Evolutionary conservation across 2,329 filamentous ascomycete species (phyloP), one percentile per base, ranked within the genome.

Genomic region (Calycina marina): DNA sequence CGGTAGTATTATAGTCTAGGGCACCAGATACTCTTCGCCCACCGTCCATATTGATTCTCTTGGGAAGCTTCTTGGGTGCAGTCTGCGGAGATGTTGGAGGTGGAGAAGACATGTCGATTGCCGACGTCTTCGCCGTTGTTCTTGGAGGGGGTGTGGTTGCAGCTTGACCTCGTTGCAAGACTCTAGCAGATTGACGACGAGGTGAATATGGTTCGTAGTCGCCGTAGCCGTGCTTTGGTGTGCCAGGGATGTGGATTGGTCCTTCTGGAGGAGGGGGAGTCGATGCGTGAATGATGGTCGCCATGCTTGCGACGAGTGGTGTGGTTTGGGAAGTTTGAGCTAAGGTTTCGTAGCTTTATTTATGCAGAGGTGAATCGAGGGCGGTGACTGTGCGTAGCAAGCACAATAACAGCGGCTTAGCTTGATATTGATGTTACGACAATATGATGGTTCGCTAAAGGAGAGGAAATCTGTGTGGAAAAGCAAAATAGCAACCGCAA

Each of bases 141-240:
- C 41, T 56, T 41, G 41, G 48, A 42, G 72, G 72, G 14, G 72
- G 69, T 2, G 71, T 76, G 53, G 63, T 65, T 48, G 45, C 37
- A 35, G 36, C 62, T 56, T 38, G 56, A 47, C 28, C 56, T 47
- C 63, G 62, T 46, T 73, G 67, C 18, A 63, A 70, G 44, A 81
- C 65, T 43, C 77, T 69, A 38, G 68, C 66, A 4, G 74, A 79
- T 47, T 79, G 77, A 53, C 20, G 8, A n/a, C 77, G 69, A 34
- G 77, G 74, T 38, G 75, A 72, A 50, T 74, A 85, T 27, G 79
- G 79, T 48, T 81, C 69, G 40, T 63, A 58, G 55, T 86, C 79
- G 43, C 65, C 62, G 47, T 64, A 72, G 22, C 78, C 79, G 49
- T 73, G 67, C 37, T 67, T 68, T 29, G 80, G 80, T 34, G 79